Percentiles rank a stretch among this genome's conserved stretches.
Conservation (phyloP, 2,329 filamentous ascomycete genomes). For the Paecilomyces dactylethromorphus region DNA sequence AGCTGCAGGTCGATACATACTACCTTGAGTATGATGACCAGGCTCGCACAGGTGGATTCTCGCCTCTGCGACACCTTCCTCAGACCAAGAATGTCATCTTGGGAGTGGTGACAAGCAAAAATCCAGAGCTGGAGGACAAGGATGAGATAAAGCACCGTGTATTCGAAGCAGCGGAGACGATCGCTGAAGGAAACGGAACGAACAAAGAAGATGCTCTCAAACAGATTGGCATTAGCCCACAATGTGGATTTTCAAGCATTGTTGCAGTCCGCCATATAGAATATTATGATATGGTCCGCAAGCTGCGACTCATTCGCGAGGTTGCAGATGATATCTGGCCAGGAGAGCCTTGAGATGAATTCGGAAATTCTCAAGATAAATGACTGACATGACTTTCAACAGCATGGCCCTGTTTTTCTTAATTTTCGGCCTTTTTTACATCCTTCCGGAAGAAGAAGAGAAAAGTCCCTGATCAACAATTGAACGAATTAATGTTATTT, state of each 20-base stretch:
- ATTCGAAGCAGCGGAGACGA: conserved; percentile 53
- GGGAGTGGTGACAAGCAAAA: conserved; percentile 54
- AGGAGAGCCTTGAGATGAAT: neutral
- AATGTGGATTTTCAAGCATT: conserved; percentile 61
- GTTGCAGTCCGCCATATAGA: neutral
- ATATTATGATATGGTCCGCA: neutral
- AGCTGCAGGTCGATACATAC: conserved; percentile 55
- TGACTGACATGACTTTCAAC: too few species aligned
- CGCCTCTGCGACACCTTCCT: conserved; percentile 52
- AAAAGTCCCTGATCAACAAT: too few species aligned
- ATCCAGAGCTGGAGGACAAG: conserved; percentile 51
- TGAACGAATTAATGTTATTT: too few species aligned
- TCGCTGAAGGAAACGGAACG: conserved; percentile 58
- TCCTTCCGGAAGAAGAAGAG: too few species aligned
- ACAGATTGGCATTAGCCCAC: conserved; percentile 57
- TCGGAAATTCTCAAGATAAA: neutral
- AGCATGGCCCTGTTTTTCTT: too few species aligned
- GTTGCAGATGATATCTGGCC: neutral
- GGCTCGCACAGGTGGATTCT: conserved; percentile 51
- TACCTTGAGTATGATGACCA: conserved; percentile 60
- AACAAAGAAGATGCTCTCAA: conserved; percentile 58
- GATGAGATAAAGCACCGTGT: conserved; percentile 51
- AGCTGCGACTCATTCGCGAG: neutral
- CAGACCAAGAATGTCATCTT: conserved; percentile 53
- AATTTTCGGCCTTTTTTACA: too few species aligned